Conservation (phyloP, 73 alveolate genomes). For the Uronychia setigera region DNA sequence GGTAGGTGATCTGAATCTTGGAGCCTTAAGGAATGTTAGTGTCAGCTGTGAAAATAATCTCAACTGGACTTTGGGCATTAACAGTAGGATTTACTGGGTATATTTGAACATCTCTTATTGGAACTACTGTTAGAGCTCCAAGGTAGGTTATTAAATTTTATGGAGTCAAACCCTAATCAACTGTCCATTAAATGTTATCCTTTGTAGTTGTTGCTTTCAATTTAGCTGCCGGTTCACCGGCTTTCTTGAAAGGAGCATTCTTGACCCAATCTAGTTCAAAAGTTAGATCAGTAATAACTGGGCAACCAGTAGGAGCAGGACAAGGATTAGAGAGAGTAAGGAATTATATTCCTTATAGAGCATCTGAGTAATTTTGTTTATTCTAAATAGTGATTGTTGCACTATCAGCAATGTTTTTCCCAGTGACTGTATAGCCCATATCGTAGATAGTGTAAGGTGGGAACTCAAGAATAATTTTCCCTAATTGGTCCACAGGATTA, state of each 20-base stretch:
- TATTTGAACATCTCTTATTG: constrained; percentile 7
- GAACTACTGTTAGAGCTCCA: constrained; percentile 3
- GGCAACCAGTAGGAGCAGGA: constrained; percentile 29
- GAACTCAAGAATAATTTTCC: constrained; percentile 18
- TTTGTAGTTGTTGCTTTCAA: constrained; percentile 5
- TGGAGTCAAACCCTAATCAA: constrained; percentile 25
- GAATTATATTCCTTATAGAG: neutral
- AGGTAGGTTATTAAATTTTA: neutral
- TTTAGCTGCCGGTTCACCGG: neutral
- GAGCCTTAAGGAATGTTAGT: constrained; percentile 23
- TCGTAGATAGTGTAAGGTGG: constrained; percentile 42
- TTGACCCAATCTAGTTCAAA: constrained; percentile 21
- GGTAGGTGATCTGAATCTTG: neutral
- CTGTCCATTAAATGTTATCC: constrained; percentile 3
- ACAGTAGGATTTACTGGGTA: constrained; percentile 42
- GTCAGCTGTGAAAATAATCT: constrained; percentile 50
- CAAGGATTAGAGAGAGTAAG: constrained; percentile 6
- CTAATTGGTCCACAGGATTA: constrained; percentile 41
- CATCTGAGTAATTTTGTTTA: neutral
- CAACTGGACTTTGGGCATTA: constrained; percentile 31
- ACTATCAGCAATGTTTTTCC: neutral
- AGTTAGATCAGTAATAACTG: neutral
- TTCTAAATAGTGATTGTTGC: neutral
- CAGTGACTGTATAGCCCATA: constrained; percentile 30
- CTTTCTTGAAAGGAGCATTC: constrained; percentile 22